Evolutionary conservation across 2,329 filamentous ascomycete species (phyloP).

Genomic region (Amauroascus verrucosus): DNA sequence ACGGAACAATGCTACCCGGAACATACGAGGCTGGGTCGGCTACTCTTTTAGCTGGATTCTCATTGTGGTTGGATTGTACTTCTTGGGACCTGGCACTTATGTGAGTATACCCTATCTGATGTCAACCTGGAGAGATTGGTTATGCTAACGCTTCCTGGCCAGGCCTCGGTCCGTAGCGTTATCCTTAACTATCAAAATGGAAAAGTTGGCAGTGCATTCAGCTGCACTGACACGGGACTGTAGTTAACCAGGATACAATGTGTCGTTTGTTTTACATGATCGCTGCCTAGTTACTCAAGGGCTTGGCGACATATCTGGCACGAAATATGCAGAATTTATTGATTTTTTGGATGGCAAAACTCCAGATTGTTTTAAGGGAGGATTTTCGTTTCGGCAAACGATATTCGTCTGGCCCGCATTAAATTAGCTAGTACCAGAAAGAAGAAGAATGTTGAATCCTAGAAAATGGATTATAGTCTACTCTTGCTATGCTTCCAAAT

Average conservation of each 20-base stretch:
- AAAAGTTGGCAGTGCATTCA: conserved; percentile 61
- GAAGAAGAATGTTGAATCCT: too few species aligned
- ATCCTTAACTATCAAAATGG: conserved; percentile 59
- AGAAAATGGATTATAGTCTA: background rate
- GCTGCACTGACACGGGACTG: conserved; percentile 48
- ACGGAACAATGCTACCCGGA: conserved; percentile 33
- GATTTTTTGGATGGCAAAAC: too few species aligned
- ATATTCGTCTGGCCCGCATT: too few species aligned
- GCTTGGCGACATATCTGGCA: background rate
- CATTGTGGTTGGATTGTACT: conserved; percentile 66
- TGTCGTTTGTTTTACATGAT: background rate
- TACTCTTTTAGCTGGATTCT: conserved; percentile 57
- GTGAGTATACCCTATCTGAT: conserved; percentile 25
- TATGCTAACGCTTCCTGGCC: conserved; percentile 10
- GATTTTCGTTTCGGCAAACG: too few species aligned
- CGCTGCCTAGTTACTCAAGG: background rate
- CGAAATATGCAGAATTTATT: too few species aligned
- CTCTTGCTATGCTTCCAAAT: background rate
- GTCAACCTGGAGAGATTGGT: background rate
- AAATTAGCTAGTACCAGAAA: too few species aligned
- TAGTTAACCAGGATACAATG: conserved; percentile 18
- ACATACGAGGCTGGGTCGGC: conserved; percentile 35
- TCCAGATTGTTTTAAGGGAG: too few species aligned
- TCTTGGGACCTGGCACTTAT: conserved; percentile 74
- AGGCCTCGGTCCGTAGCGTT: conserved; percentile 37